Evolutionary conservation across 495 filamentous ascomycete genomes (phyloP).

Genomic region (Cercophora samala): DNA sequence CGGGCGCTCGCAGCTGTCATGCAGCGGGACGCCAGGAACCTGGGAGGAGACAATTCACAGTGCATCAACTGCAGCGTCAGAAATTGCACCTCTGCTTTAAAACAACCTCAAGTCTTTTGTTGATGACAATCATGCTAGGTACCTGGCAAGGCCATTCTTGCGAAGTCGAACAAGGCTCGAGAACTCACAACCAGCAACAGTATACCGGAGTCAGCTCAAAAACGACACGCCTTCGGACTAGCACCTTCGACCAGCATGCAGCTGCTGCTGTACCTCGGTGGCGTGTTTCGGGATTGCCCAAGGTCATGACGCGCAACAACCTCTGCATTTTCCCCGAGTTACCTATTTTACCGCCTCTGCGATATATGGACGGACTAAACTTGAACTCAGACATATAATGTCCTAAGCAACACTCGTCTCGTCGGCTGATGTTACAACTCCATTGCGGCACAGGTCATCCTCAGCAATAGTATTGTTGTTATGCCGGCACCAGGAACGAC

Average conservation of each 20-base stretch:
- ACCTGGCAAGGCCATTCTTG: not conserved
- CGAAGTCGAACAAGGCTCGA: not conserved
- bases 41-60: not conserved
- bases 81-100: not conserved
- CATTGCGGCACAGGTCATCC: not conserved
- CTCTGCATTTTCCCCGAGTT: not conserved
- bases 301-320: not conserved
- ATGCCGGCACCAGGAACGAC: not conserved
- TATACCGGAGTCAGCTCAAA: no score
- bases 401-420: not conserved
- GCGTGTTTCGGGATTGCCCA: slow-evolving; percentile 2
- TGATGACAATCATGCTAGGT: not conserved
- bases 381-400: not conserved
- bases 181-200: no score
- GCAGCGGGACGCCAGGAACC: not conserved
- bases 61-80: not conserved
- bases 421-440: not conserved
- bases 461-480: not conserved
- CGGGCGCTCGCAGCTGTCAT: slow-evolving; percentile 1
- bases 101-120: not conserved
- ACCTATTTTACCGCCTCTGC: not conserved
- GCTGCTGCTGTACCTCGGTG: not conserved
- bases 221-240: not conserved
- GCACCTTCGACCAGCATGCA: not conserved
- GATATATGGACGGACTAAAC: not conserved